Conservation (phyloP, 2,329 filamentous ascomycete species). For the Aureobasidium sp. region DNA sequence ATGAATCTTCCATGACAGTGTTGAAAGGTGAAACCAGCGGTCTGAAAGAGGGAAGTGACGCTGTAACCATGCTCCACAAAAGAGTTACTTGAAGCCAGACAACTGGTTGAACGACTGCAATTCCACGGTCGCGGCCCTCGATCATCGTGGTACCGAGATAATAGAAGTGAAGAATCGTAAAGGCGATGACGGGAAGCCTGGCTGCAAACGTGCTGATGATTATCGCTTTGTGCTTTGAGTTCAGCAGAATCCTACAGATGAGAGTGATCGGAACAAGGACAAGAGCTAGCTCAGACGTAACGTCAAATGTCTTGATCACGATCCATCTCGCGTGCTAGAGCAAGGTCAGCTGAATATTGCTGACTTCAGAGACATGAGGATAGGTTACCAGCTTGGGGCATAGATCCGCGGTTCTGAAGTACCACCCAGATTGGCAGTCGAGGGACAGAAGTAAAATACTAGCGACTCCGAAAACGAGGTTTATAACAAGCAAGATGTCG, state of each 20-base stretch:
- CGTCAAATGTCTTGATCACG: slow-evolving; percentile 12
- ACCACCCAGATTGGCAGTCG: slow-evolving; percentile 1
- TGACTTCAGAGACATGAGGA: not conserved
- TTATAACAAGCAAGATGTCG: not conserved
- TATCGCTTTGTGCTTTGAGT: slow-evolving; percentile 8
- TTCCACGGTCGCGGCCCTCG: not conserved
- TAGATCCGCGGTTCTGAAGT: not conserved
- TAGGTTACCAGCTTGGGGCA: slow-evolving; percentile 1
- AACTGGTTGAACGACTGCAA: slow-evolving; percentile 8
- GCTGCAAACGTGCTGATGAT: slow-evolving; percentile 6
- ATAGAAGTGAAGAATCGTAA: not conserved
- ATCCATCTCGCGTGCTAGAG: slow-evolving; percentile 10
- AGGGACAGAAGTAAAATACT: slow-evolving; percentile 3
- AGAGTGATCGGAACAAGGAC: slow-evolving; percentile 13
- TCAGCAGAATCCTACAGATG: slow-evolving; percentile 14
- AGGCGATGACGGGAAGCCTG: slow-evolving; percentile 4
- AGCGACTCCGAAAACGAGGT: not conserved
- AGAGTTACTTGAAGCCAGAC: slow-evolving; percentile 14
- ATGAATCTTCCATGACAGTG: not conserved
- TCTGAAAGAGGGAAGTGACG: slow-evolving; percentile 17
- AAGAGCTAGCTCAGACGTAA: slow-evolving; percentile 15
- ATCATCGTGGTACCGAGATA: not conserved
- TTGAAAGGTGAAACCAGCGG: slow-evolving; percentile 8
- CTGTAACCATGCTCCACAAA: slow-evolving; percentile 15
- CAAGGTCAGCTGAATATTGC: not conserved